Base-by-base conservation (phyloP, 1,139 yeast genomes). In the Candida gigantensis region DNA sequence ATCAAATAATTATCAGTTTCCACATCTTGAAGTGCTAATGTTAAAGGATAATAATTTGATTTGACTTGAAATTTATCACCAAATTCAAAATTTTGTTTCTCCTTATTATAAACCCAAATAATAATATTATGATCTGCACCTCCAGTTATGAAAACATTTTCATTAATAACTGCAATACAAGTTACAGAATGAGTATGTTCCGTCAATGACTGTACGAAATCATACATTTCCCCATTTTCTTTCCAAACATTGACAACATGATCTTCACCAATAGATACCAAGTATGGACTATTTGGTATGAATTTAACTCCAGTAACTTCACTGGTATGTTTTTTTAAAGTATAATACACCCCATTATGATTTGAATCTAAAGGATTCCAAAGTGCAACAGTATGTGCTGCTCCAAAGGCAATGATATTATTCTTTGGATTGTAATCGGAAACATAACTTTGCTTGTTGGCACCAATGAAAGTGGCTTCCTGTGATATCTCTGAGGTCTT, bases 381-480 rank as follows among this genome's bases (percentile, higher is more conserved):
- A 28, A 88, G 57, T 0, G 94, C 94, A 31, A 89, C 65, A n/a
- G 78, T 73, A 35, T 69, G 72, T 2, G 81, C 80, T 0, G 95
- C 92, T 8, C 95, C 96, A 59, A 68, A 88, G 0, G 95, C 96
- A 7, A 85, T 70, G 4, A 74, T 42, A 14, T 66, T 58, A 10
- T 52, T 52, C 1, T 43, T 41, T 0, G 56, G 44, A 45, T 71
- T 68, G 52, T 73, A 77, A 51, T 82, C 94, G 7, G 86, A 76
- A 4, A 78, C 81, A 48, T 75, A 78, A 8, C 84, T 73, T 50
- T 84, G 90, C 46, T 78, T 76, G 55, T 88, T 88, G 21, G 90
- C 94, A 6, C 96, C 97, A 11, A 81, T 69, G 48, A 87, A 81
- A 6, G 83, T 67, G 28, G 84, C 85, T 40, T 81, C 84, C 39